These are phyloP conservation scores for Hapsidospora chrysogenum DNA, from an alignment of 495 filamentous ascomycete genomes.

Conservation along the genomic window DNA sequence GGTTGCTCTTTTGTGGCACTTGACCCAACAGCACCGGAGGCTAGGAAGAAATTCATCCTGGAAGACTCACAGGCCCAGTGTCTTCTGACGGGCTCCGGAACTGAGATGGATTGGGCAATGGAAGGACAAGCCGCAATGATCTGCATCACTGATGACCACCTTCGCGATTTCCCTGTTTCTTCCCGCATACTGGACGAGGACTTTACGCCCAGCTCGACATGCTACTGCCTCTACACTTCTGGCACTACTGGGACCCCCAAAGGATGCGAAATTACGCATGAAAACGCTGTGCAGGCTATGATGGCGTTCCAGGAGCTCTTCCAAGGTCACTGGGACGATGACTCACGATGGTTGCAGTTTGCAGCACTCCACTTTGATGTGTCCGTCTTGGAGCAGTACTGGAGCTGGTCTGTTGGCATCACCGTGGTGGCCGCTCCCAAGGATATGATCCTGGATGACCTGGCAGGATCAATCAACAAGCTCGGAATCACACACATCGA, in stretches of 20 bases:
- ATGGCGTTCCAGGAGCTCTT: slow-evolving; percentile 58
- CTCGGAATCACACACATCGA: slow-evolving; percentile 77
- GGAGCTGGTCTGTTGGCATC: slow-evolving; percentile 77
- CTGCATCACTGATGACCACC: slow-evolving; percentile 18
- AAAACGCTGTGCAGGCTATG: slow-evolving; percentile 62
- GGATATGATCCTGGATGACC: slow-evolving; percentile 63
- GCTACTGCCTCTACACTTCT: slow-evolving; percentile 67
- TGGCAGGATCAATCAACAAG: slow-evolving; percentile 47
- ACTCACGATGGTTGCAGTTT: slow-evolving; percentile 72
- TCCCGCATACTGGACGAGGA: slow-evolving; percentile 12
- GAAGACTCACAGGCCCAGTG: slow-evolving; percentile 38
- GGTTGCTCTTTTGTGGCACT: slow-evolving; percentile 71
- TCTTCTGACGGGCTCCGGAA: slow-evolving; percentile 25
- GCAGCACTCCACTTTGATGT: slow-evolving; percentile 84
- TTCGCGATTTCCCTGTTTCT: no score
- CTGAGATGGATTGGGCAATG: slow-evolving; percentile 13
- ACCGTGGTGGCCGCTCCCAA: slow-evolving; percentile 60
- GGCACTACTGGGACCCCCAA: slow-evolving; percentile 74
- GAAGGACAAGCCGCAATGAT: slow-evolving; percentile 20
- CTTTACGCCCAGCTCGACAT: slow-evolving; percentile 12
- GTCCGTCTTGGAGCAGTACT: slow-evolving; percentile 74
- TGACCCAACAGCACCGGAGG: slow-evolving; percentile 44
- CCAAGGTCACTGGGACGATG: slow-evolving; percentile 42
- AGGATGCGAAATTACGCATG: slow-evolving; percentile 58
- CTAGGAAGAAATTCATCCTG: slow-evolving; percentile 48